A percentile compares a stretch with the other conserved stretches of the same genome.
Evolutionary conservation across 129 eudicot genomes (phyloP).

Genomic region (carrot (Daucus carota)): DNA sequence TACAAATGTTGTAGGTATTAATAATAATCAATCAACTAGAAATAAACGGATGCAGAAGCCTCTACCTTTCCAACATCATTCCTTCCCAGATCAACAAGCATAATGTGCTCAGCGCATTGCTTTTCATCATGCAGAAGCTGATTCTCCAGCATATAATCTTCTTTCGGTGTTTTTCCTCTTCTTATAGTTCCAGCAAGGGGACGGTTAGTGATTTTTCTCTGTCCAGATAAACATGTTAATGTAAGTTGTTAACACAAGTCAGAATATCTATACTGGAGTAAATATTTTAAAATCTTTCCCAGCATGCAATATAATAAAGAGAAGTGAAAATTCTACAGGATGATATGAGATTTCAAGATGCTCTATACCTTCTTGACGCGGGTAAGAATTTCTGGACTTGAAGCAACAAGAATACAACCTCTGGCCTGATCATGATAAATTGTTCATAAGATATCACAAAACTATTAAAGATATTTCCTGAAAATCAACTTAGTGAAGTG

Average conservation of each 20-base stretch:
- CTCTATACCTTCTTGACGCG: constrained; percentile 71
- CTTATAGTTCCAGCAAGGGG: constrained; percentile 97
- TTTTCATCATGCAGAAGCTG: constrained; percentile 85
- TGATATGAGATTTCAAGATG: not conserved
- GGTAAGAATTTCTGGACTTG: constrained; percentile 98
- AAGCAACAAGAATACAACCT: constrained; percentile 94
- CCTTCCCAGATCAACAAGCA: constrained; percentile 98
- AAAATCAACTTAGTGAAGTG: no score
- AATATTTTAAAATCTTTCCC: not conserved
- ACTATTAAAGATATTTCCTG: not conserved
- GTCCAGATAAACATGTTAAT: constrained; percentile 18
- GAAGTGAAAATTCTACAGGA: not conserved
- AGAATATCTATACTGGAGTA: constrained; percentile 2
- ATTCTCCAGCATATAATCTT: constrained; percentile 85
- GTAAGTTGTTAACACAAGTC: not conserved
- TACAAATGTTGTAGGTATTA: not conserved
- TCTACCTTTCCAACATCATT: constrained; percentile 98
- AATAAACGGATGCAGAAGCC: not conserved
- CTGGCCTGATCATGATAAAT: constrained; percentile 59
- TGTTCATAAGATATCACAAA: not conserved
- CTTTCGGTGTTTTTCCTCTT: constrained; percentile 90
- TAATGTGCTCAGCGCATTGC: constrained; percentile 97
- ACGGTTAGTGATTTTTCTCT: constrained; percentile 81
- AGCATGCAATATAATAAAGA: not conserved
- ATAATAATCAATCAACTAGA: not conserved